Evolutionary conservation across 306 rosid genomes (phyloP), one percentile per base, ranked within the genome.

Genomic region (Macrotyloma uniflorum): DNA sequence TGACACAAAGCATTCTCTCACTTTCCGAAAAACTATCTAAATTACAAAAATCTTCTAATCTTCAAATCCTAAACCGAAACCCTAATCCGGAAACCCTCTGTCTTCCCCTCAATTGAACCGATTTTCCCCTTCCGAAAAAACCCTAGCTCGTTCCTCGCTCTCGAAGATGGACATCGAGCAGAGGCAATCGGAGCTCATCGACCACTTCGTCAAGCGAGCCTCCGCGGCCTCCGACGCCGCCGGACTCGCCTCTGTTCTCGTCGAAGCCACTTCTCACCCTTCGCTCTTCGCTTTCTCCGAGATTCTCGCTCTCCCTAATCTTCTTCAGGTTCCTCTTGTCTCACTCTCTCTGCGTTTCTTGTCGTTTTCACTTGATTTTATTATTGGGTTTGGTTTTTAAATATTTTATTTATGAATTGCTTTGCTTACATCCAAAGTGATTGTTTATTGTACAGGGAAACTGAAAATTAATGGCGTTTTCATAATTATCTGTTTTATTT

Each of bases 261-360:
- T 79, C 18, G 97, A 95, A 30, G 97, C 93, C 71, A 95, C 93
- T 40, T 95, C 98, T 45, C 89, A 95, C 82, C 93, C 98, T 30
- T 91, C 90, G 1, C 98, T 95, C 74, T 95, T 95, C 36, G 97
- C 98, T 62, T 93, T 95, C 88, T 88, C 98, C 9, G 98, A 95
- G 91, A 87, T 95, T 88, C 93, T 95, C 22, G 87, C 93, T 22
- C 88, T 88, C 70, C 93, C 98, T 20, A 83, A 70, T 70, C 77
- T 95, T 58, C 75, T 67, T 0, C 89, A 95, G 98, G 98, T 95
- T 78, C 26, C 19, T 6, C 9, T 32, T 12, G 71, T 20, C 30
- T 59, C 40, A 59, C 10, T 5, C 42, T 28, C 36, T 9, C 47
- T 24, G 45, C 16, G 49, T 23, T 62, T 7, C 19, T 5, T 13